phyloP scores from a whole-genome alignment of 306 rosid species.

The Canavalia gladiata region DNA sequence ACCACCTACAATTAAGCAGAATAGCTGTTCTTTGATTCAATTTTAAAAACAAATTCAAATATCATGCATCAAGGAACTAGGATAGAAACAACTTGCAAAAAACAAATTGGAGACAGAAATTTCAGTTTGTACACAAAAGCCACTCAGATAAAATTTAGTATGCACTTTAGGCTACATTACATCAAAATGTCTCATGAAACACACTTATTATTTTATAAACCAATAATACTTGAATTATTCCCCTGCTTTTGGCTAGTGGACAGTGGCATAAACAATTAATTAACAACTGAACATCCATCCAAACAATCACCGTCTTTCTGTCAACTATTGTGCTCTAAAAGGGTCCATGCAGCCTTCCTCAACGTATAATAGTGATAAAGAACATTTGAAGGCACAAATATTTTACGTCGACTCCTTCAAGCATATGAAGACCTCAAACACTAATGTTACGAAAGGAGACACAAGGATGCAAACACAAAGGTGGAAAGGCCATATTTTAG shows the following conservation, averaged over 20 bases:
- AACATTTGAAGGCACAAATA: background rate
- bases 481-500: constrained; percentile 24
- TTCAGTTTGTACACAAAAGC: constrained; percentile 34
- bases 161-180: background rate
- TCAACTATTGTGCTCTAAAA: constrained; percentile 8
- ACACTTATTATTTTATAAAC: constrained; percentile 23
- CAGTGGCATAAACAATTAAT: constrained; percentile 13
- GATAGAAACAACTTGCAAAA: constrained; percentile 23
- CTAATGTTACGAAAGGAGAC: background rate
- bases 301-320: constrained; percentile 27
- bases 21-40: constrained; percentile 34
- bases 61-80: constrained; percentile 14
- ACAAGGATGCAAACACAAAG: constrained; percentile 8
- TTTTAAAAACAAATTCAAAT: background rate
- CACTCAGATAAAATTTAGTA: background rate
- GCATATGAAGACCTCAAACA: constrained; percentile 1
- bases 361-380: constrained; percentile 9
- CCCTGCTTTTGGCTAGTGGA: background rate
- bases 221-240: constrained; percentile 19
- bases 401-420: background rate
- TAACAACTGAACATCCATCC: constrained; percentile 19
- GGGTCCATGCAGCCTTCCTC: background rate
- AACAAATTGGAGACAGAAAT: constrained; percentile 26
- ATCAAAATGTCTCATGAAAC: constrained; percentile 15
- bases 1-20: constrained; percentile 69